Evolutionary conservation across 2,329 filamentous ascomycete species (phyloP).

Genomic region (Sclerotinia borealis): DNA sequence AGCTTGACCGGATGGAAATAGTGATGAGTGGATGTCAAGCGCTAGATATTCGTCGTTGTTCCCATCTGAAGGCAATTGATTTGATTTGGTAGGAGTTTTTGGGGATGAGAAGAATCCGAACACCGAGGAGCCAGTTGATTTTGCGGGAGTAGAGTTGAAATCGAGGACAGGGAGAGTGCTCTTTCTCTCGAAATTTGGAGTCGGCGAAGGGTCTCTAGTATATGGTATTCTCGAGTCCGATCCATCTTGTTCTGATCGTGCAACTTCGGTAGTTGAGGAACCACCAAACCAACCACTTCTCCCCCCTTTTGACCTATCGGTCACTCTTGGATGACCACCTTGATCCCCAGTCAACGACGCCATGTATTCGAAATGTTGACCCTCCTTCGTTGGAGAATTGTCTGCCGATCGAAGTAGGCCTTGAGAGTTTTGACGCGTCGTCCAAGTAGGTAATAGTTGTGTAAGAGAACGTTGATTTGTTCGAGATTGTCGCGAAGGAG

Average conservation of each 20-base stretch:
- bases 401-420: conserved; percentile 14
- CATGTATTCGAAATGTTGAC: conserved; percentile 23
- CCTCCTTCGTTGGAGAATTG: conserved; percentile 16
- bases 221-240: conserved; percentile 11
- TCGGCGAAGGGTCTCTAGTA: conserved; percentile 16
- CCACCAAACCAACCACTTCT: conserved; percentile 29
- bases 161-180: conserved; percentile 18
- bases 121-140: conserved; percentile 16
- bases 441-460: conserved; percentile 22
- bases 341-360: conserved; percentile 28
- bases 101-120: conserved; percentile 27
- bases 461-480: conserved; percentile 25
- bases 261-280: conserved; percentile 22
- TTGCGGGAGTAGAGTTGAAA: conserved; percentile 9
- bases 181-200: conserved; percentile 22
- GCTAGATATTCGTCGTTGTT: conserved; percentile 48
- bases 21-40: conserved; percentile 48
- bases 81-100: conserved; percentile 22
- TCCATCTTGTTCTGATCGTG: conserved; percentile 17
- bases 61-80: conserved; percentile 24
- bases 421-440: conserved; percentile 16
- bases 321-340: conserved; percentile 22
- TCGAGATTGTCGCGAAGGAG: conserved; percentile 16
- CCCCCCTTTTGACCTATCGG: conserved; percentile 26
- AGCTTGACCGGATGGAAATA: conserved; percentile 45